A percentile compares a stretch with the other conserved stretches of the same genome.
These are phyloP conservation scores for Colletotrichum musae DNA, from an alignment of 2,329 filamentous ascomycete species.

Conservation along the genomic window DNA sequence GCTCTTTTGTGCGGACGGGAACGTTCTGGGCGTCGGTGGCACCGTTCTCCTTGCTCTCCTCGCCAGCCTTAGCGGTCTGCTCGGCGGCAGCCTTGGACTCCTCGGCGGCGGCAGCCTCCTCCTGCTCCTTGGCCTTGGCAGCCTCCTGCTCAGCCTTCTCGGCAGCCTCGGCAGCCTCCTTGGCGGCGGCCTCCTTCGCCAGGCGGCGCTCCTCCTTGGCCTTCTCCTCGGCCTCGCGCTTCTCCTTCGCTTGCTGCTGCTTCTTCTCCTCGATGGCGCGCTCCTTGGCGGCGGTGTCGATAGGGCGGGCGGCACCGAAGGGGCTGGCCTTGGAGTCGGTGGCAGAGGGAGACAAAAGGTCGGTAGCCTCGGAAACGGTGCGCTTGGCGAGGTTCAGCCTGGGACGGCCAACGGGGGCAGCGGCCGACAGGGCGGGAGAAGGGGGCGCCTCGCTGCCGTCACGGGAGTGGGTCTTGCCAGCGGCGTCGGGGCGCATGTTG, in stretches of 20 bases:
- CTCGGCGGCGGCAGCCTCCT: constrained; percentile 47
- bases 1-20: constrained; percentile 50
- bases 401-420: constrained; percentile 75
- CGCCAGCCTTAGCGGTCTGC: constrained; percentile 48
- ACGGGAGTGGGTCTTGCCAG: constrained; percentile 73
- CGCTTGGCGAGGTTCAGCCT: constrained; percentile 91
- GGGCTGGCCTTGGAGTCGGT: constrained; percentile 87
- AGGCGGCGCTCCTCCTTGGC: constrained; percentile 80
- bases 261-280: constrained; percentile 92
- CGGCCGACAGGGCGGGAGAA: constrained; percentile 72
- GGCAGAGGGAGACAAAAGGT: constrained; percentile 65
- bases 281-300: constrained; percentile 92
- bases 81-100: constrained; percentile 42
- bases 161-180: constrained; percentile 68
- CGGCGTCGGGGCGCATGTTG: constrained; percentile 88
- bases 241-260: constrained; percentile 80
- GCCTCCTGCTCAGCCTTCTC: constrained; percentile 59
- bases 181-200: constrained; percentile 76
- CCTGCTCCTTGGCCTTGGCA: constrained; percentile 52
- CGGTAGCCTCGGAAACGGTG: constrained; percentile 82
- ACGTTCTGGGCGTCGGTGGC: constrained; percentile 64
- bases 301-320: constrained; percentile 93
- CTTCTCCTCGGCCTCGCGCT: constrained; percentile 90
- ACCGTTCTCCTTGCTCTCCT: constrained; percentile 50
- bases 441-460: constrained; percentile 84